Conservation (phyloP, 768 basidiomycete genomes). For the Trametopsis cervina region DNA sequence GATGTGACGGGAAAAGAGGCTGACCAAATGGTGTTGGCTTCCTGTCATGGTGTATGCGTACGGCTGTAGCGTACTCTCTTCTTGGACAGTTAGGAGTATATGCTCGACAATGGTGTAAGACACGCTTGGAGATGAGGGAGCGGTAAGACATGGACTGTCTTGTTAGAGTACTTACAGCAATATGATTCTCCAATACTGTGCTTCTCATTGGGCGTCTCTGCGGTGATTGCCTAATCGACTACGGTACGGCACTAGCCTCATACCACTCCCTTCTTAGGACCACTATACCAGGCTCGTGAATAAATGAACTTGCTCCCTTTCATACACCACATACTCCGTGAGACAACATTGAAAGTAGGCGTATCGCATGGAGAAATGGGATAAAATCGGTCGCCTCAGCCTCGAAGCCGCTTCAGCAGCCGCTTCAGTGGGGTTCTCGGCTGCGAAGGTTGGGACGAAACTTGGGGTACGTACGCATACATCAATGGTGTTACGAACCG, state of each 20-base stretch:
- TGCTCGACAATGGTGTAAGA: too few relatives aligned
- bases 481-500: background rate
- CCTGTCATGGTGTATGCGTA: constrained; percentile 18
- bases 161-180: too few relatives aligned
- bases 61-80: constrained; percentile 28
- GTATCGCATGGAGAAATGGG: constrained; percentile 26
- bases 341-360: too few relatives aligned
- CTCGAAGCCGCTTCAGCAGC: constrained; percentile 62
- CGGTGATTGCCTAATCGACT: background rate
- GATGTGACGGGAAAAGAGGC: constrained; percentile 70
- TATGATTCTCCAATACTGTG: too few relatives aligned
- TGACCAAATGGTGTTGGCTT: constrained; percentile 82
- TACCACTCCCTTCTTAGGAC: background rate
- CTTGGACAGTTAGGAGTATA: too few relatives aligned
- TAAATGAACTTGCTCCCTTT: background rate
- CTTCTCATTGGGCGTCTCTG: background rate
- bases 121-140: background rate
- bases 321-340: background rate
- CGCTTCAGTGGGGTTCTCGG: constrained; percentile 58
- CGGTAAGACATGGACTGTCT: constrained; percentile 10
- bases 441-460: constrained; percentile 59
- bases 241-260: background rate
- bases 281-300: background rate
- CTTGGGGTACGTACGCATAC: constrained; percentile 47
- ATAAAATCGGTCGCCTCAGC: constrained; percentile 43